Percentiles rank a stretch among this genome's conserved stretches.
Conservation (phyloP, 805 yeast species). For the Candida awuae region DNA sequence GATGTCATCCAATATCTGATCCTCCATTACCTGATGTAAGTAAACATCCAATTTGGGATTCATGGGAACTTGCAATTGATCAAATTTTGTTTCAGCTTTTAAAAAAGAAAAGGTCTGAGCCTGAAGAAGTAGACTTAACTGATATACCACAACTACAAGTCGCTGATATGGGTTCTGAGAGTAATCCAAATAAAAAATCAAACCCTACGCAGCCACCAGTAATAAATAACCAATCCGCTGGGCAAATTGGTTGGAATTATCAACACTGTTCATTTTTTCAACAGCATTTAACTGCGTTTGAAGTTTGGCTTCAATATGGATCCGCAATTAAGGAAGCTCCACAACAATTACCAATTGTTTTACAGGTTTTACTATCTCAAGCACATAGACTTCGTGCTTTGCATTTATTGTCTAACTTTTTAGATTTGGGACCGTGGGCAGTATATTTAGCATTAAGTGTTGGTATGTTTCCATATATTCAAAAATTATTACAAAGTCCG, state of each 20-base stretch:
- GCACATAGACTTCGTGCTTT: constrained; percentile 89
- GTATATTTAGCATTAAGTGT: constrained; percentile 86
- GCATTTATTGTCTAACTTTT: constrained; percentile 70
- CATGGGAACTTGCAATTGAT: constrained; percentile 96
- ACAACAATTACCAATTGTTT: constrained; percentile 87
- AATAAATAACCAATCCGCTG: constrained; percentile 12
- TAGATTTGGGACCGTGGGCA: constrained; percentile 97
- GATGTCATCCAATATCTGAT: constrained; percentile 90
- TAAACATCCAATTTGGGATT: constrained; percentile 91
- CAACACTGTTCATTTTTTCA: constrained; percentile 93
- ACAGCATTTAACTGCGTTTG: constrained; percentile 93
- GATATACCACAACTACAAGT: constrained; percentile 28
- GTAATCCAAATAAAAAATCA: constrained; percentile 1
- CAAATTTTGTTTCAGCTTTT: constrained; percentile 76
- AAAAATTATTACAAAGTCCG: constrained; percentile 84
- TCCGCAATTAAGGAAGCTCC: constrained; percentile 81
- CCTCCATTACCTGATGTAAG: constrained; percentile 86
- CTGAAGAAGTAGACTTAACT: constrained; percentile 17
- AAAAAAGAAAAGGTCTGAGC: constrained; percentile 28
- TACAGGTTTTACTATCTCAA: constrained; percentile 88
- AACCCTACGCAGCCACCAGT: background rate
- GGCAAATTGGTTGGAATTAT: constrained; percentile 38
- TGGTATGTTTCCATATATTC: constrained; percentile 92
- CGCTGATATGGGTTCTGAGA: constrained; percentile 13
- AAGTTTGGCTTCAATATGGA: constrained; percentile 90